Conservation (phyloP, 2,329 filamentous ascomycete genomes). For the Proliferodiscus dingleyae region DNA sequence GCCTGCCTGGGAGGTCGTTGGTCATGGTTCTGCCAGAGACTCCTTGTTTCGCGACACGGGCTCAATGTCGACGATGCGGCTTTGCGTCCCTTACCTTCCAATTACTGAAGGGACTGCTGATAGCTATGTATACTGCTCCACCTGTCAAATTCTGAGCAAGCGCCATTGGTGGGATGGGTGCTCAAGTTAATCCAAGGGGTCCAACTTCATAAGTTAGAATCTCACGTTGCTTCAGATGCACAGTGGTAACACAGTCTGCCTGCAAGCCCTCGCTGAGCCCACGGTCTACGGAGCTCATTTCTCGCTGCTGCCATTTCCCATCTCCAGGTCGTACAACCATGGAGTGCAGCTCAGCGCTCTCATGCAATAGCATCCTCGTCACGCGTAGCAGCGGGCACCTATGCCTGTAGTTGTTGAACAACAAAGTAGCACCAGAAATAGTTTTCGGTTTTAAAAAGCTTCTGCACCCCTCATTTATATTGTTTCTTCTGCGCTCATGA, state of each 20-base stretch:
- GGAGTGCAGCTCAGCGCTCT: too few species aligned
- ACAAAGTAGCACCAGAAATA: conserved; percentile 1
- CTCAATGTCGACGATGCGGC: background rate
- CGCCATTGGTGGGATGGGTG: conserved; percentile 9
- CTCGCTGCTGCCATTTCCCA: background rate
- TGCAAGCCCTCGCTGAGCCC: background rate
- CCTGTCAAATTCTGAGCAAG: background rate
- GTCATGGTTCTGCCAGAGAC: background rate
- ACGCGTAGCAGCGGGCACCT: background rate
- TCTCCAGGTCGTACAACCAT: too few species aligned
- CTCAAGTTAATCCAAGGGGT: conserved; percentile 3
- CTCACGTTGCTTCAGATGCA: conserved; percentile 6
- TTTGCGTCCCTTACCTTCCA: too few species aligned
- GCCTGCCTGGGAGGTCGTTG: conserved; percentile 2
- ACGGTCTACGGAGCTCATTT: background rate
- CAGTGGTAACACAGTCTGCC: background rate
- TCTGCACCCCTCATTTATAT: conserved; percentile 10
- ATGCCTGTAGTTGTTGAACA: background rate
- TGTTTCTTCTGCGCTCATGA: conserved; percentile 6
- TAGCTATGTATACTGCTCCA: background rate
- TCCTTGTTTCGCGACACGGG: background rate
- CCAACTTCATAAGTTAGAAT: conserved; percentile 7
- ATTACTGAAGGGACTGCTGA: too few species aligned
- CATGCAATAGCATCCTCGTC: too few species aligned
- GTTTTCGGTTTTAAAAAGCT: conserved; percentile 4